These are phyloP conservation scores for Pneumocystis wakefieldiae DNA, from an alignment of 1,139 yeast species.

Conservation along the genomic window DNA sequence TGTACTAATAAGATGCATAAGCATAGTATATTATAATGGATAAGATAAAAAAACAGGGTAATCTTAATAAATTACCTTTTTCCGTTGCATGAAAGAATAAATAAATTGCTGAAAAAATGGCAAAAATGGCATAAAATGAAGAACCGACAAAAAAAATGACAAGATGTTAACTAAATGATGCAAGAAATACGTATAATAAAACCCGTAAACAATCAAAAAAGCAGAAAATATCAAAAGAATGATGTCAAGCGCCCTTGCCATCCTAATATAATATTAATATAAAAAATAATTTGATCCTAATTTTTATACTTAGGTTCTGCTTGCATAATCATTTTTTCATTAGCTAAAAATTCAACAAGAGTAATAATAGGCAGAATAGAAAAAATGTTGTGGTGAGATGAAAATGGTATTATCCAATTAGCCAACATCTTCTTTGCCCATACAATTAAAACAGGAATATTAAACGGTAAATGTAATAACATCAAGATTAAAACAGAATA, in stretches of 20 bases:
- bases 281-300: background rate
- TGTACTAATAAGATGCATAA: background rate
- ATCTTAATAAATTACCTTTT: background rate
- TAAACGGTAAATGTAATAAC: conserved; percentile 23
- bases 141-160: conserved; percentile 16
- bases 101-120: background rate
- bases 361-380: conserved; percentile 23
- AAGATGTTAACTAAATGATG: conserved; percentile 23
- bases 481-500: conserved; percentile 21
- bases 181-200: conserved; percentile 23
- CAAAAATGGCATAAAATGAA: conserved; percentile 1
- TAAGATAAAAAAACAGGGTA: background rate
- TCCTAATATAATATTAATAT: background rate
- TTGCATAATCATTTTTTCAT: conserved; percentile 21
- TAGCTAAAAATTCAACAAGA: conserved; percentile 19
- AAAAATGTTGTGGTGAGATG: conserved; percentile 21
- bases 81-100: background rate
- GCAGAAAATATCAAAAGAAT: conserved; percentile 19
- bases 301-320: conserved; percentile 13
- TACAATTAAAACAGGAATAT: conserved; percentile 23
- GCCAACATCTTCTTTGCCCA: conserved; percentile 23
- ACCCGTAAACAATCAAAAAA: conserved; percentile 23
- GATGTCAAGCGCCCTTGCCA: conserved; percentile 15
- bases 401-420: conserved; percentile 21
- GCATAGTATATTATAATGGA: background rate